Evolutionary conservation across 2,329 filamentous ascomycete genomes (phyloP).

Genomic region (Ceratocystis lukuohia): DNA sequence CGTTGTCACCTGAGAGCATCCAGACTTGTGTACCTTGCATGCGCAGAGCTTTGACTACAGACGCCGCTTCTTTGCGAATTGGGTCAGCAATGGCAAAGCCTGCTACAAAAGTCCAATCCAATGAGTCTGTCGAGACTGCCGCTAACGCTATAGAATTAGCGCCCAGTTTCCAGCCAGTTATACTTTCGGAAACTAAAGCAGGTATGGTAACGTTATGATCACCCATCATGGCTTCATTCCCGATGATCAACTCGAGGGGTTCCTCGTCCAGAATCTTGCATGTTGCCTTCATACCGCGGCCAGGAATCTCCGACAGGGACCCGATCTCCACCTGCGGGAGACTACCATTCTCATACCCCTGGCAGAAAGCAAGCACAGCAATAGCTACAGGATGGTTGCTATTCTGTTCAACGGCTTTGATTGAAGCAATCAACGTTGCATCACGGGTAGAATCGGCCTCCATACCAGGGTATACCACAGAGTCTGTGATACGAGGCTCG

Average conservation of each 20-base stretch:
- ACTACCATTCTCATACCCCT: slow-evolving; percentile 23
- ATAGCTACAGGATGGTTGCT: slow-evolving; percentile 64
- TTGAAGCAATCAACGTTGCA: slow-evolving; percentile 35
- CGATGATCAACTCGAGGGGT: slow-evolving; percentile 45
- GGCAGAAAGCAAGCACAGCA: slow-evolving; percentile 53
- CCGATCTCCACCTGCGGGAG: slow-evolving; percentile 25
- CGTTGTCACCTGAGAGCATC: slow-evolving; percentile 89
- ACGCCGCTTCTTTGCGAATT: slow-evolving; percentile 56
- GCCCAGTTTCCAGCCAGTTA: slow-evolving; percentile 46
- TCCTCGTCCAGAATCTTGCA: not conserved
- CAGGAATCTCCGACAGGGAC: slow-evolving; percentile 52
- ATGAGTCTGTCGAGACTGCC: slow-evolving; percentile 30
- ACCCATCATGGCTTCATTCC: slow-evolving; percentile 58
- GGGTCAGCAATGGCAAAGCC: slow-evolving; percentile 69
- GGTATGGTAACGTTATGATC: slow-evolving; percentile 34
- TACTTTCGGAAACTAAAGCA: slow-evolving; percentile 25
- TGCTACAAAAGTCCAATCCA: slow-evolving; percentile 41
- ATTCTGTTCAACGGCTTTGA: slow-evolving; percentile 52
- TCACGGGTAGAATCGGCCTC: slow-evolving; percentile 20
- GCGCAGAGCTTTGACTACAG: slow-evolving; percentile 52
- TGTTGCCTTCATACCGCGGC: slow-evolving; percentile 53
- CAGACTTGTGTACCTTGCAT: slow-evolving; percentile 59
- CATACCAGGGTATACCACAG: slow-evolving; percentile 28
- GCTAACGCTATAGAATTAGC: slow-evolving; percentile 52
- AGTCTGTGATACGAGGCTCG: slow-evolving; percentile 54